Evolutionary conservation across 2,329 filamentous ascomycete species (phyloP).

Genomic region (Pseudogymnoascus sp.): DNA sequence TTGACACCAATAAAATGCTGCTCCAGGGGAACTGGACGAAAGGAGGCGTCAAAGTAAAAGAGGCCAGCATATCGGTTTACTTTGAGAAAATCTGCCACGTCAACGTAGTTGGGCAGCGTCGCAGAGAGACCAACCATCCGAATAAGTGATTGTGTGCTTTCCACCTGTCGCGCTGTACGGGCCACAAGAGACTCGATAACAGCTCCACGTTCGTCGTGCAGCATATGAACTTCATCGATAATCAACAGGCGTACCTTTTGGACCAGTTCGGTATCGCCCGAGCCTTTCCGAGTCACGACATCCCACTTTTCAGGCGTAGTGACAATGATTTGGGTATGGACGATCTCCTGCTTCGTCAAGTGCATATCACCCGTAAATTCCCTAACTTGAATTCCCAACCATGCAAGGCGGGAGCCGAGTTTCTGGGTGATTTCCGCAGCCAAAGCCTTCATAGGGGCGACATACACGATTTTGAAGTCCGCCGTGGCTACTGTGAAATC

Average conservation of each 20-base stretch:
- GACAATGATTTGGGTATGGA: constrained; percentile 94
- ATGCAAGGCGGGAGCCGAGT: constrained; percentile 80
- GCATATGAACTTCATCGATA: constrained; percentile 98
- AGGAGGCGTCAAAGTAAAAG: constrained; percentile 95
- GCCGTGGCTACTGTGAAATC: constrained; percentile 78
- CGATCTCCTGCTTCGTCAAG: constrained; percentile 89
- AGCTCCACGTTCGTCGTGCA: constrained; percentile 93
- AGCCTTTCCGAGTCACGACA: constrained; percentile 93
- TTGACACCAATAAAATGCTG: constrained; percentile 97
- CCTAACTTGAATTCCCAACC: constrained; percentile 85
- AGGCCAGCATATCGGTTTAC: constrained; percentile 88
- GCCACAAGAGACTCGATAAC: constrained; percentile 94
- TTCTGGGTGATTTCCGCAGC: constrained; percentile 96
- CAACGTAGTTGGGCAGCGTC: constrained; percentile 90
- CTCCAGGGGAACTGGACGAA: constrained; percentile 89
- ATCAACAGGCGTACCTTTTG: constrained; percentile 95
- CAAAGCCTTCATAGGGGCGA: constrained; percentile 97
- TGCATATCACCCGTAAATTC: constrained; percentile 99
- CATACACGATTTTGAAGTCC: constrained; percentile 97
- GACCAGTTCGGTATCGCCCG: constrained; percentile 92
- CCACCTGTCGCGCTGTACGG: constrained; percentile 88
- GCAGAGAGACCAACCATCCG: constrained; percentile 92
- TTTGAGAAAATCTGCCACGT: constrained; percentile 93
- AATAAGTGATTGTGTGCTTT: constrained; percentile 95
- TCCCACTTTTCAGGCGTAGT: constrained; percentile 99